Evolutionary conservation across 495 filamentous ascomycete species (phyloP).

Genomic region (Poronia punctata): DNA sequence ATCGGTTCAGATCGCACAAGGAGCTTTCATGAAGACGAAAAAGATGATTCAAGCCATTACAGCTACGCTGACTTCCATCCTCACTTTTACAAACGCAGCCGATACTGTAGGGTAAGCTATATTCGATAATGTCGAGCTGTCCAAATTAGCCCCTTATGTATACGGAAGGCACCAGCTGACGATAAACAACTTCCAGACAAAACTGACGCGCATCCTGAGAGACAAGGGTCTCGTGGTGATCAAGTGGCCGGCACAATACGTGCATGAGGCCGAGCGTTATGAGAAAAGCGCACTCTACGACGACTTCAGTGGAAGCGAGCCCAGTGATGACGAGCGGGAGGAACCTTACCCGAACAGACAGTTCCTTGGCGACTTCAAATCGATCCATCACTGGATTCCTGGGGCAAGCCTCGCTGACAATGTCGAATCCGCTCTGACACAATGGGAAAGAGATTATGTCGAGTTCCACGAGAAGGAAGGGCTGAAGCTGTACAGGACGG

Average conservation of each 20-base stretch:
- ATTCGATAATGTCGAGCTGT: too few species aligned
- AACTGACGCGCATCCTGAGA: slow-evolving; percentile 3
- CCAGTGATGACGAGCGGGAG: slow-evolving; percentile 2
- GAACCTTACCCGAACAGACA: neutral
- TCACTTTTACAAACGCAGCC: too few species aligned
- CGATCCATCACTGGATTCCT: neutral
- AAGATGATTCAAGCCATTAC: too few species aligned
- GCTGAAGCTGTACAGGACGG: neutral
- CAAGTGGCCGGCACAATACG: neutral
- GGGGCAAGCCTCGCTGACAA: neutral
- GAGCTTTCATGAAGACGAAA: too few species aligned
- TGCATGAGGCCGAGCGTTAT: neutral
- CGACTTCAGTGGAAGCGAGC: slow-evolving; percentile 2
- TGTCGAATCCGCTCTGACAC: neutral
- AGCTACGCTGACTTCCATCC: too few species aligned
- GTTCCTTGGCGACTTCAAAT: neutral
- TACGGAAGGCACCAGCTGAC: too few species aligned
- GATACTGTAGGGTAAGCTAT: too few species aligned
- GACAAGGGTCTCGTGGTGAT: neutral
- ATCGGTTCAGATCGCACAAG: too few species aligned
- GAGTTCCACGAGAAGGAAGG: neutral
- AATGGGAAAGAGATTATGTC: neutral
- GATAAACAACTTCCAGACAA: neutral
- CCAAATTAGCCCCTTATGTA: too few species aligned
- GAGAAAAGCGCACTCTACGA: neutral